Evolutionary conservation across 2,329 filamentous ascomycete genomes (phyloP), one percentile per base, ranked within the genome.

Genomic region (Ceratocystis cacaofunesta): DNA sequence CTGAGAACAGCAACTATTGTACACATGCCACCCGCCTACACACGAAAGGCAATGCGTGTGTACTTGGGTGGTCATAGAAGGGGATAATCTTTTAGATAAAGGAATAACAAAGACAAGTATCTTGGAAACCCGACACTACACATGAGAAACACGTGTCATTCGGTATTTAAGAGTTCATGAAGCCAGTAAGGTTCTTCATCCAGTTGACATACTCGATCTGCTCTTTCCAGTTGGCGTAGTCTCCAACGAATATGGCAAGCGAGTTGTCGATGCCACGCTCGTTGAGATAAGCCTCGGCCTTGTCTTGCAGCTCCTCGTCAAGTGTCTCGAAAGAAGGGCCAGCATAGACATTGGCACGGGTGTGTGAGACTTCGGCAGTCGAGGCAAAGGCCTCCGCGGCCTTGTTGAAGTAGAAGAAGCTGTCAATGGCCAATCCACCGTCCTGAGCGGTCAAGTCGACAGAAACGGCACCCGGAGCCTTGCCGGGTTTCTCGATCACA

Each of bases 221-320:
- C 84, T 99, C 94, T 86, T 99, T 99, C 78, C 89, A 85, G 74
- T 97, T 91, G 73, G 97, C 92, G 79, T 96, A 99, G 75, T 97
- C 92, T 46, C 92, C 90, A 57, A 95, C 87, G 76, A 97, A 96
- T 70, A 92, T 79, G 64, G 92, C 92, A 71, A 99, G 83, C 67
- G 87, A 84, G 71, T 88, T 86, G 72, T 92, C 90, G 77, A 99
- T 85, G 69, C 92, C 94, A 71, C 94, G 85, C 82, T 96, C 94
- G 76, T 96, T 91, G 69, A 99, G 83, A 79, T 92, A 99, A 71
- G 88, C 85, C 82, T 97, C 92, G 74, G 97, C 82, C 71, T 96
- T 82, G 64, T 90, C 82, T 80, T 97, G 92, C 57, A 99, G 84
- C 74, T 97, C 92, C 79, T 96, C 91, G 74, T 99, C 94, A 67